A percentile compares a stretch with the other conserved stretches of the same genome.
Conservation (phyloP, 2,329 filamentous ascomycete genomes). For the Zymoseptoria ardabiliae region DNA sequence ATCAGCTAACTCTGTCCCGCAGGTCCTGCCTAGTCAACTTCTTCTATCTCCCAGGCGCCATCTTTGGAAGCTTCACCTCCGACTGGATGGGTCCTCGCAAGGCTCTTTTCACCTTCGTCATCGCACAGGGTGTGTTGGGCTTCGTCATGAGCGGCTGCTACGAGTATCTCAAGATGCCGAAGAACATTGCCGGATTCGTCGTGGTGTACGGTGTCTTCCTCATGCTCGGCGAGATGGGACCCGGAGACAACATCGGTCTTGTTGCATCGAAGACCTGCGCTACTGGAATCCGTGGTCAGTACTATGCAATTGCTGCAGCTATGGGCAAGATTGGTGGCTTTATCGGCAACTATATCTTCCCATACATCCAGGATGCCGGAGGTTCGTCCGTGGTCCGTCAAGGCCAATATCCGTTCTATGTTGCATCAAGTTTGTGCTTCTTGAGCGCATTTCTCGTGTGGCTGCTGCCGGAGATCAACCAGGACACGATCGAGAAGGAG, state of each 20-base stretch:
- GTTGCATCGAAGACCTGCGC: conserved; percentile 81
- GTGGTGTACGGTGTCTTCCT: conserved; percentile 75
- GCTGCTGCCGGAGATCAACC: conserved; percentile 65
- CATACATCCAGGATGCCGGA: conserved; percentile 53
- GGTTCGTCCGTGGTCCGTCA: conserved; percentile 40
- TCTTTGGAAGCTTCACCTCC: conserved; percentile 66
- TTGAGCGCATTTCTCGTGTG: conserved; percentile 62
- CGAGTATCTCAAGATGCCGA: conserved; percentile 54
- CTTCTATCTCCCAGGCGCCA: conserved; percentile 79
- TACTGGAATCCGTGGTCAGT: conserved; percentile 72
- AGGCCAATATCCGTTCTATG: conserved; percentile 84
- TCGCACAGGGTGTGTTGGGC: conserved; percentile 67
- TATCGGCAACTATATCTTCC: conserved; percentile 75
- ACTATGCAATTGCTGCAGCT: conserved; percentile 64
- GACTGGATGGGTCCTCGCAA: conserved; percentile 74
- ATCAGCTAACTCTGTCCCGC: background rate
- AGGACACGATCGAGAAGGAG: conserved; percentile 77
- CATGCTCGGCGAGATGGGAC: conserved; percentile 68
- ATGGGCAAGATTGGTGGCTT: conserved; percentile 70
- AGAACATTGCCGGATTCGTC: conserved; percentile 66
- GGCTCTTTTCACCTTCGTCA: conserved; percentile 64
- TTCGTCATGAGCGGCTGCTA: conserved; percentile 87
- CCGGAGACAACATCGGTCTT: conserved; percentile 86
- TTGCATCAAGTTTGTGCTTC: conserved; percentile 71
- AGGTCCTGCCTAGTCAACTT: conserved; percentile 59